Evolutionary conservation across 1,139 yeast species (phyloP).

Genomic region (Saccharomyces hybrid): DNA sequence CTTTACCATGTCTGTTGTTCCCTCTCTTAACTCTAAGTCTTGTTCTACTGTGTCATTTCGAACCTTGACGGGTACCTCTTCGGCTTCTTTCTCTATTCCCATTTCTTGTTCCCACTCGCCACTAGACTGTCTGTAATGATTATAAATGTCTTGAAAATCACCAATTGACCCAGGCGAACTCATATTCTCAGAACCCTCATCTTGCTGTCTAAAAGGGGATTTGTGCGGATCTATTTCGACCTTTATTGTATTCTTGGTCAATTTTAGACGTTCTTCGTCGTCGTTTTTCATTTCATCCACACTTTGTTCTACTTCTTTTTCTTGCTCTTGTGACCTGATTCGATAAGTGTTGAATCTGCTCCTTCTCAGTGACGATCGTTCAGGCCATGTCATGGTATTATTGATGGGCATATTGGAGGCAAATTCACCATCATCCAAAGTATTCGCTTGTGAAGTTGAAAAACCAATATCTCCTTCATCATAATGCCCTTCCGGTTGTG

Average conservation of each 20-base stretch:
- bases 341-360: conserved; percentile 26
- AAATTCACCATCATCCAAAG: conserved; percentile 8
- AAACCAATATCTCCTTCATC: neutral
- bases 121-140: conserved; percentile 16
- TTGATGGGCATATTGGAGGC: conserved; percentile 13
- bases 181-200: neutral
- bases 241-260: neutral
- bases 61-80: neutral
- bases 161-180: conserved; percentile 18
- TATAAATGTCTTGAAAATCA: conserved; percentile 20
- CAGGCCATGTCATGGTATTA: conserved; percentile 10
- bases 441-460: neutral
- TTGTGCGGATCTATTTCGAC: neutral
- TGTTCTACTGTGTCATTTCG: neutral
- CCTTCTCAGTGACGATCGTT: conserved; percentile 7
- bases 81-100: conserved; percentile 2
- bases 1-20: neutral
- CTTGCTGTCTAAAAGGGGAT: neutral
- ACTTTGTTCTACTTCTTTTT: neutral
- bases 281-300: neutral
- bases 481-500: neutral
- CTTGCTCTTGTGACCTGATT: conserved; percentile 9
- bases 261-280: neutral
- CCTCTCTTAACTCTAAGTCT: neutral
- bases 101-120: conserved; percentile 8